Evolutionary conservation across 805 yeast species (phyloP), one percentile per base, ranked within the genome.

Genomic region (Candida khao-thaluensis): DNA sequence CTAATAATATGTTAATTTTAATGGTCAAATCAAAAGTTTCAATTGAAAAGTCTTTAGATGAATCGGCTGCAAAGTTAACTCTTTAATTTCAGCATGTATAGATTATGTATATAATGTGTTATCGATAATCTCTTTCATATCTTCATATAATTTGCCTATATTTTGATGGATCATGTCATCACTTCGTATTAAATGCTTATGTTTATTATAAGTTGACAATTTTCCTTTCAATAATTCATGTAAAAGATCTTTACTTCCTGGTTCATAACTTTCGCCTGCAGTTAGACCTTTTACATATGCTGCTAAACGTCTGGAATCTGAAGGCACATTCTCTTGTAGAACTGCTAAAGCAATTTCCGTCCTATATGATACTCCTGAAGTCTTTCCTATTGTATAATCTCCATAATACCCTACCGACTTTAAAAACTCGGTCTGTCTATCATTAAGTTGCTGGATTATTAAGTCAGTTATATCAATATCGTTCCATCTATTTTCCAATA

Each of bases 341-440:
- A 72, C 67, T 3, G 93, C 86, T 25, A 90, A 58, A 0, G 89
- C 96, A 2, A 90, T 79, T 42, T 81, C 79, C 0, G 87, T 76
- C 36, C 96, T 66, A 55, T 81, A 89, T 9, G 95, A 86, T 1
- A 81, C 57, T 2, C 66, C 72, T 3, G 73, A 76, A 1, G 62
- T 66, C 4, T 43, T 37, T 28, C 69, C 73, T 2, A 87, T 57
- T 0, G 95, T 84, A 56, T 86, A 90, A 21, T 85, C 91, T 1
- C 83, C 93, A 56, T 60, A 75, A 52, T 87, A 91, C 7, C 74
- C 82, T 28, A 62, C 46, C 2, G 66, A 59, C 46, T 71, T 60
- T 29, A 90, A 63, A 51, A 71, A 81, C 8, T 59, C 61, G 1
- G 45, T 44, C 29, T 79, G 81, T 1, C 45, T 38, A 0, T 59